Base-by-base conservation (phyloP, 768 basidiomycete genomes). In the Rossbeevera mucosa region DNA sequence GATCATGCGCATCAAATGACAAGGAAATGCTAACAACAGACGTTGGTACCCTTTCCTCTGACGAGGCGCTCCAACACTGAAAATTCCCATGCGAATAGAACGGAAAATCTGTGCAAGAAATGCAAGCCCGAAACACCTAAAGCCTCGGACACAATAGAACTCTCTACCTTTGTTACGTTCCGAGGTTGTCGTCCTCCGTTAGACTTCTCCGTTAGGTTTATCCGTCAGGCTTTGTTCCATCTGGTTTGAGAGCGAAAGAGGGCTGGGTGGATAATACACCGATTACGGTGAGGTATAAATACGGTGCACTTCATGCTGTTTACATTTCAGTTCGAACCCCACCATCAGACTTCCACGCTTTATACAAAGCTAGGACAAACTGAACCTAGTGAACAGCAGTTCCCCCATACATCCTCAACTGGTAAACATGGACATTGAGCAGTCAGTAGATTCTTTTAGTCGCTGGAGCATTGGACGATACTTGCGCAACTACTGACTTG, bases 381-480 rank as follows among this genome's bases (percentile, higher is more conserved):
- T 6, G 22, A 43, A 4, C 20, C 20, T 8, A 43, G 36, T 18
- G 8, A 20, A n/a, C 12, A 24, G 3, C 41, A 42, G n/a, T 5
- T 44, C 25, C 16, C 42, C 9, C 43, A 7, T 26, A 9, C 16
- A 0, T 4, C 41, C 29, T 40, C 8, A 1, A 0, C n/a, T 36
- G n/a, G n/a, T n/a, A 30, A 48, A 22, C 46, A 56, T 56, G 55
- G 44, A 56, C 25, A 53, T 56, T 13, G 55, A 56, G 47, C 41
- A 53, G 55, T 56, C 16, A 14, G 55, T 49, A 20, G 1, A 13
- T 22, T 40, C 7, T 28, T 28, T 3, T 24, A 2, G 24, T 5
- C 43, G 16, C n/a, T 4, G 43, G 43, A 25, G 16, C 5, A 7
- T 16, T n/a, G 26, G 14, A n/a, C 9, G 14, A 6, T 20, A 45